phyloP scores from a whole-genome alignment of 345 rosid genomes.

The thale cress (Arabidopsis thaliana) region DNA sequence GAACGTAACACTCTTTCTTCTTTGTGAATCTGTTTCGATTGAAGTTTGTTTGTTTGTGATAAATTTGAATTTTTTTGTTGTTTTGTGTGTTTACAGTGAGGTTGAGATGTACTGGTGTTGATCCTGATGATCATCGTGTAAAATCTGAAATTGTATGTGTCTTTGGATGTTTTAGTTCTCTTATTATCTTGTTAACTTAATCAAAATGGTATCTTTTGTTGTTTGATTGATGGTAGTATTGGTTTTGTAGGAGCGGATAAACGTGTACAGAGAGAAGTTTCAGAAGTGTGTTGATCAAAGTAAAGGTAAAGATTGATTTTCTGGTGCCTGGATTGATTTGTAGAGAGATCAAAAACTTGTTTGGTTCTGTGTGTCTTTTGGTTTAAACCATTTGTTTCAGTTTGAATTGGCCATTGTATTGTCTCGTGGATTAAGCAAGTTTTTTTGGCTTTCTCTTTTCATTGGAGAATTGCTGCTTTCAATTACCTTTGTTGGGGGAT shows the following conservation, averaged over 20 bases:
- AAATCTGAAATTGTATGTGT: constrained; percentile 84
- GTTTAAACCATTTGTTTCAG: neutral
- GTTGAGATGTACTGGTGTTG: constrained; percentile 76
- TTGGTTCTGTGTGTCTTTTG: neutral
- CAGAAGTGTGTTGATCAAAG: constrained; percentile 60
- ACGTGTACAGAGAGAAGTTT: constrained; percentile 72
- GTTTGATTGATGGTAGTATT: constrained; percentile 13
- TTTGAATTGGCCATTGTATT: constrained; percentile 26
- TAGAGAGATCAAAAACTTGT: constrained; percentile 22
- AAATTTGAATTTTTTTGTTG: neutral
- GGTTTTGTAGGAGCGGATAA: constrained; percentile 67
- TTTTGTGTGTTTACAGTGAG: constrained; percentile 62
- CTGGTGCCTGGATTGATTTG: constrained; percentile 5
- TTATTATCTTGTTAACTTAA: constrained; percentile 23
- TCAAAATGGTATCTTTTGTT: neutral
- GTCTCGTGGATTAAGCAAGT: neutral
- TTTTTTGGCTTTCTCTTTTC: constrained; percentile 3
- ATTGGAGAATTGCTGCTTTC: constrained; percentile 3
- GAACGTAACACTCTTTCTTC: constrained; percentile 48
- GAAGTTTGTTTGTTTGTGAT: constrained; percentile 15
- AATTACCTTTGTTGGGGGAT: neutral
- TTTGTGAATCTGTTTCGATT: neutral
- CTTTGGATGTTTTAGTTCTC: constrained; percentile 20
- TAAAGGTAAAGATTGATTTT: constrained; percentile 58
- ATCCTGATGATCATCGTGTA: constrained; percentile 83